Conservation (phyloP, 2,329 filamentous ascomycete species). For the Ophiognomonia clavigignenti-juglandacearum region DNA sequence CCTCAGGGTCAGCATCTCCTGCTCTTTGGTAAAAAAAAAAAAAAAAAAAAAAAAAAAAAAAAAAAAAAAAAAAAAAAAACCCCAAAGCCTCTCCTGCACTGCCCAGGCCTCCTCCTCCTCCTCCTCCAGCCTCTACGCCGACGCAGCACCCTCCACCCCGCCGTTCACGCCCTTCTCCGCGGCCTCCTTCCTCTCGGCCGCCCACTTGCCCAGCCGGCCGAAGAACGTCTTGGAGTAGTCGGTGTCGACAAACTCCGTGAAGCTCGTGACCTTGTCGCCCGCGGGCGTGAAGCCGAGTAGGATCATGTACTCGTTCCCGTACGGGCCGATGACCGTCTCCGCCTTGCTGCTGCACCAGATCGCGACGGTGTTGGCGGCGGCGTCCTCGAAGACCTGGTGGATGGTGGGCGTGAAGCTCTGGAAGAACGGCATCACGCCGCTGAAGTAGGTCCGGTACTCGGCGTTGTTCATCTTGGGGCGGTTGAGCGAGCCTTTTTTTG, state of each 20-base stretch:
- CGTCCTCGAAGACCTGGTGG: constrained; percentile 15
- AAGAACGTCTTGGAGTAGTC: background rate
- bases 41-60: too few relatives aligned
- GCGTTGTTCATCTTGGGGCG: background rate
- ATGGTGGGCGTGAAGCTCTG: constrained; percentile 3
- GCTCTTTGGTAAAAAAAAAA: too few relatives aligned
- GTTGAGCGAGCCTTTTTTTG: background rate
- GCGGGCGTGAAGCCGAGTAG: constrained; percentile 19
- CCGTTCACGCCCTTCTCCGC: too few relatives aligned
- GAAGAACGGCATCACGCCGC: constrained; percentile 1
- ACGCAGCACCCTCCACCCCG: too few relatives aligned
- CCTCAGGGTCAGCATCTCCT: too few relatives aligned
- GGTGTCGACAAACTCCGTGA: background rate
- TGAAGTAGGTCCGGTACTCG: background rate
- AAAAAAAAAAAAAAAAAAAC: too few relatives aligned
- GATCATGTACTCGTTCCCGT: constrained; percentile 20
- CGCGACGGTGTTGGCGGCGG: constrained; percentile 18
- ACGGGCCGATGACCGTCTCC: constrained; percentile 17
- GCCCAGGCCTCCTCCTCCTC: too few relatives aligned
- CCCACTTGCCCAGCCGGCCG: background rate
- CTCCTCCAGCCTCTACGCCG: too few relatives aligned
- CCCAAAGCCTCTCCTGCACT: too few relatives aligned
- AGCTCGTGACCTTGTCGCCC: constrained; percentile 14
- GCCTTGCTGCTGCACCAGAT: constrained; percentile 17
- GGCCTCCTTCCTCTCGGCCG: background rate